Evolutionary conservation across 208 protist genomes (phyloP), one percentile per base, ranked within the genome.

Genomic region (Leishmania tarentolae): DNA sequence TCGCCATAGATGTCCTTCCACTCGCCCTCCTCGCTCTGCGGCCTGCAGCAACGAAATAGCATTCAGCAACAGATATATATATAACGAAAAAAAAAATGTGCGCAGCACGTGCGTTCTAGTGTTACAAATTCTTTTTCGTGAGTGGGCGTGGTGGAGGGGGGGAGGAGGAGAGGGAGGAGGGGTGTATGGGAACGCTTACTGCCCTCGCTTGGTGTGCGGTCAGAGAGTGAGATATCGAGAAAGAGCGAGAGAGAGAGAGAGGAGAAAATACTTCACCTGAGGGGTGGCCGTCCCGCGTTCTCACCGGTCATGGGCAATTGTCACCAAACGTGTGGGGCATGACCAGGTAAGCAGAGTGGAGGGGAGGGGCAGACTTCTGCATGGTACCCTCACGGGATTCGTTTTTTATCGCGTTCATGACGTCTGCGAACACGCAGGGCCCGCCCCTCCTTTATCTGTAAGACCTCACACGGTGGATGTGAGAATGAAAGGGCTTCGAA

Each of bases 1-100:
- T 95, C 91, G 50, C 88, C 92, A 73, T 95, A 96, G 44, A 97
- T 86, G 82, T 96, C 92, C 53, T 78, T 81, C 91, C 92, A 97
- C 80, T 93, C 86, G 11, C 92, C 94, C 65, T 93, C 87, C 52
- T 71, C 65, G 69, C 76, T 86, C 52, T 76, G 76, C 65, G 79
- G 50, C 0, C 63, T 74, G 76, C 90, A 93, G 77, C 80, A 93
- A 46, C 81, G 47, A 63, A 86, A 84, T 4, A 81, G 71, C 66
- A 71, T 83, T 56, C n/a, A 6, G n/a, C 72, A 53, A 53, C 50
- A 21, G 50, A 21, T n/a, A n/a, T n/a, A n/a, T n/a, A n/a, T n/a
- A n/a, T n/a, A 53, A 53, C 13, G 19, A 53, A 53, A 52, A 52
- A 3, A 52, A 52, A 52, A 42, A 21, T 2, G 40, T 44, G 19